Conservation (phyloP, 179 eudicot genomes). For the Beta lomatogona region DNA sequence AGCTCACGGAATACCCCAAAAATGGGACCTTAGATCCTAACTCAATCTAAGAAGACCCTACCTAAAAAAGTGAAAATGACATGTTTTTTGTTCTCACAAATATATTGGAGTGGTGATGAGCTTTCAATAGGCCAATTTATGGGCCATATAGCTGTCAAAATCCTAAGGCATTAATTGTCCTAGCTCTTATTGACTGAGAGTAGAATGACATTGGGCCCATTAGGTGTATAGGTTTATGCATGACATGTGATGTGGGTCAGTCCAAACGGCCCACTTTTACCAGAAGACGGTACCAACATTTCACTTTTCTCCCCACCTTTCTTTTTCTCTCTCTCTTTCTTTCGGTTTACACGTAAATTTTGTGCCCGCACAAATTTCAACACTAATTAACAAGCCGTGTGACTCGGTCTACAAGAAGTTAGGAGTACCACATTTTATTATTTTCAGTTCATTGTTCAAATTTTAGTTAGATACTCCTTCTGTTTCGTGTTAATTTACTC, state of each 20-base stretch:
- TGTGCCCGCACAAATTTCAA: neutral
- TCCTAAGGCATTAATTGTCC: neutral
- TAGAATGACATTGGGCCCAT: neutral
- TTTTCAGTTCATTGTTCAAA: too few relatives aligned
- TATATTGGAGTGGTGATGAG: constrained; percentile 1
- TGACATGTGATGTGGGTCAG: constrained; percentile 17
- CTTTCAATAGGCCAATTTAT: neutral
- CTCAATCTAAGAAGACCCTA: neutral
- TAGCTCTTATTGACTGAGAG: neutral
- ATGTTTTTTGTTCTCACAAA: constrained; percentile 4
- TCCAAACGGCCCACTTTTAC: constrained; percentile 2
- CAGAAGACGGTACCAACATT: neutral
- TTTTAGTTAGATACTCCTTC: too few relatives aligned
- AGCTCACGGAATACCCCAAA: neutral
- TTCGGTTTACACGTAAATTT: neutral
- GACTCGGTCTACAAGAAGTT: too few relatives aligned
- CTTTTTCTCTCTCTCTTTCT: too few relatives aligned
- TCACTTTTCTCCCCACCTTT: neutral
- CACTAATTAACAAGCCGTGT: neutral
- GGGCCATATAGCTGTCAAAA: constrained; percentile 11
- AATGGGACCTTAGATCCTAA: constrained; percentile 12
- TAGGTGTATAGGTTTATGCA: neutral
- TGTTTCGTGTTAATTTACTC: too few relatives aligned
- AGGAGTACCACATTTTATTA: too few relatives aligned
- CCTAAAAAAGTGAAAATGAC: constrained; percentile 2